Percentiles rank a stretch among this genome's conserved stretches.
phyloP scores from a whole-genome alignment of 2,329 filamentous ascomycete genomes.

The Epichloe festucae region DNA sequence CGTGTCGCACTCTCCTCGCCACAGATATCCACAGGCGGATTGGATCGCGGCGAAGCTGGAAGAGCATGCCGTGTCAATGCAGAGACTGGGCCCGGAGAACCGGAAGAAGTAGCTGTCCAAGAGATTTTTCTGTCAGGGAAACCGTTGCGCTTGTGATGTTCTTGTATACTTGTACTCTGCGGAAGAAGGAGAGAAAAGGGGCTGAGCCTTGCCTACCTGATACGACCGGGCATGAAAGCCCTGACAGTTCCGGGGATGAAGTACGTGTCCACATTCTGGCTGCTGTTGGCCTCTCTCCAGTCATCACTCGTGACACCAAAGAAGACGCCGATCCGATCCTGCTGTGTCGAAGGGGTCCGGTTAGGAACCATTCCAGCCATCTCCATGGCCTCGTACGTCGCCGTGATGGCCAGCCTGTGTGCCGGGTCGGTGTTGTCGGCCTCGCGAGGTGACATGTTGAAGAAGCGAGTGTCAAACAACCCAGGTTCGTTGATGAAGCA shows the following conservation, averaged over 20 bases:
- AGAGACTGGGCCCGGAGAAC: conserved; percentile 60
- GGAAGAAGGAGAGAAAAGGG: too few species aligned
- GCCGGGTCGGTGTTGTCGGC: conserved; percentile 61
- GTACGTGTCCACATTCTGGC: conserved; percentile 50
- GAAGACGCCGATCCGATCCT: conserved; percentile 52
- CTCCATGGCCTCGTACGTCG: conserved; percentile 67
- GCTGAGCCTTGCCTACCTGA: conserved; percentile 36
- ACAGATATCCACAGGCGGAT: conserved; percentile 4
- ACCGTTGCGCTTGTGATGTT: too few species aligned
- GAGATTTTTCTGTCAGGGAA: not conserved
- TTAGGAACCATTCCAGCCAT: conserved; percentile 42
- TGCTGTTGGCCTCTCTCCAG: conserved; percentile 64
- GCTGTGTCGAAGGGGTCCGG: conserved; percentile 35
- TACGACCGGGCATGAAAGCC: conserved; percentile 43
- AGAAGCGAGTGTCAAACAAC: conserved; percentile 62
- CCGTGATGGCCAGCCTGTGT: conserved; percentile 57
- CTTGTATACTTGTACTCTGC: too few species aligned
- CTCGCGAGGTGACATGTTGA: conserved; percentile 68
- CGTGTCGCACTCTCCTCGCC: conserved; percentile 4
- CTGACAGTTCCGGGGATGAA: conserved; percentile 37
- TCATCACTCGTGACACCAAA: conserved; percentile 69
- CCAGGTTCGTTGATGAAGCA: conserved; percentile 57
- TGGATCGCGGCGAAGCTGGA: conserved; percentile 54
- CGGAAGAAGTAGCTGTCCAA: conserved; percentile 54
- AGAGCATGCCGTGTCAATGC: conserved; percentile 65